A percentile compares a stretch with the other conserved stretches of the same genome.
Conservation (phyloP, 2,329 filamentous ascomycete species). For the Fusarium sarcochroum region DNA sequence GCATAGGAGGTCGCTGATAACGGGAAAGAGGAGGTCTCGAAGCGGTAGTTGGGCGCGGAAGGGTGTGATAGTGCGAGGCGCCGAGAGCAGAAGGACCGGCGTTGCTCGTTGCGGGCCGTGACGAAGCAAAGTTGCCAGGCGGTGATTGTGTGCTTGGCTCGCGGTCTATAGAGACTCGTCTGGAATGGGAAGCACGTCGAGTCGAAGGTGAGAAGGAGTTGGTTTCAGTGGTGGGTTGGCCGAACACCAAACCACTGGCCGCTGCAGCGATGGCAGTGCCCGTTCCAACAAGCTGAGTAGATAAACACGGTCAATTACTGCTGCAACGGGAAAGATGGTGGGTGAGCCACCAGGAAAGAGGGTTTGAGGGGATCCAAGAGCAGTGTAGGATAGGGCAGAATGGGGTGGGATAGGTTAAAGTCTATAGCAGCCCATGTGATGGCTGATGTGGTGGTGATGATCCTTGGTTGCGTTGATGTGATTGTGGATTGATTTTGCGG, state of each 20-base stretch:
- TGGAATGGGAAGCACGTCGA: conserved; percentile 48
- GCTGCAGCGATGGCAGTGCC: conserved; percentile 73
- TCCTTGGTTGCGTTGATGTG: conserved; percentile 36
- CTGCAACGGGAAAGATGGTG: conserved; percentile 39
- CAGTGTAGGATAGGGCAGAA: conserved; percentile 34
- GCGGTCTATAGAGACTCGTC: conserved; percentile 54
- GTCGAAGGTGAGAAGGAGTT: conserved; percentile 50
- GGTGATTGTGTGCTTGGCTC: conserved; percentile 51
- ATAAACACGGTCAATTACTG: conserved; percentile 41
- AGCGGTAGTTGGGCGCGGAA: conserved; percentile 50
- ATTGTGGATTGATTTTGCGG: conserved; percentile 41
- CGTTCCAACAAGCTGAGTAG: conserved; percentile 69
- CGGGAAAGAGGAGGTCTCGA: conserved; percentile 57
- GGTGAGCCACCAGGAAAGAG: conserved; percentile 39
- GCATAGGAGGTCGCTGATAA: conserved; percentile 55
- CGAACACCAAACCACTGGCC: conserved; percentile 71
- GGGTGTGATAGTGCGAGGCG: conserved; percentile 49
- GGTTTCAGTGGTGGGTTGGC: conserved; percentile 64
- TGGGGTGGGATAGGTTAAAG: conserved; percentile 44
- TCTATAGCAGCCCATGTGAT: conserved; percentile 42
- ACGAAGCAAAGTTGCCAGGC: conserved; percentile 48
- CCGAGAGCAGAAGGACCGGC: conserved; percentile 52
- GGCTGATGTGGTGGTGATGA: conserved; percentile 43
- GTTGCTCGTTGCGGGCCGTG: conserved; percentile 62
- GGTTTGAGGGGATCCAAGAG: conserved; percentile 37